Evolutionary conservation across 768 basidiomycete species (phyloP).

Genomic region (Collybia sp.): DNA sequence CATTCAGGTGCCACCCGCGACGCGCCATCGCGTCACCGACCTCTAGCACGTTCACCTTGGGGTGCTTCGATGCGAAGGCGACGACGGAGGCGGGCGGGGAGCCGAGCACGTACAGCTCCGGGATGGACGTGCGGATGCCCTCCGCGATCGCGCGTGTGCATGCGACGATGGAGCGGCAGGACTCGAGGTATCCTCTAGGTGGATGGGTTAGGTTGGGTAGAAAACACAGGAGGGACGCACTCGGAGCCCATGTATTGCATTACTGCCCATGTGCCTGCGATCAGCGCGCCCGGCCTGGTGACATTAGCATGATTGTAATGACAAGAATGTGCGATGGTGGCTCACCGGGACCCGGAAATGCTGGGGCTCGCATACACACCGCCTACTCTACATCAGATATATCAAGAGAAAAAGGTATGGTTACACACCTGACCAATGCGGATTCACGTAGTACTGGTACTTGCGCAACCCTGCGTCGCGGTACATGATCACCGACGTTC

Average conservation of each 20-base stretch:
- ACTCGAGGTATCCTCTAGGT: constrained; percentile 80
- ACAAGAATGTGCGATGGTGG: neutral
- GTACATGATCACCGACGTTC: constrained; percentile 95
- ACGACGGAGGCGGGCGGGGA: constrained; percentile 88
- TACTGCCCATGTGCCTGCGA: constrained; percentile 96
- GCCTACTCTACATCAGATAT: constrained; percentile 31
- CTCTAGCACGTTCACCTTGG: constrained; percentile 69
- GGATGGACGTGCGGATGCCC: constrained; percentile 61
- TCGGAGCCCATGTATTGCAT: constrained; percentile 89
- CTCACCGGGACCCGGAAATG: constrained; percentile 84
- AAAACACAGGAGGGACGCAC: constrained; percentile 37
- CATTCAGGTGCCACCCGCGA: constrained; percentile 91
- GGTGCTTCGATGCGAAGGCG: constrained; percentile 72
- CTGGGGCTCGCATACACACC: constrained; percentile 91
- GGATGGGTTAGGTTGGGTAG: too few relatives aligned
- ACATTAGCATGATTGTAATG: neutral
- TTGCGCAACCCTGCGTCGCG: constrained; percentile 67
- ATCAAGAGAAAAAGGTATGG: neutral
- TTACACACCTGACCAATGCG: constrained; percentile 67
- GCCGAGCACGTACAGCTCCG: constrained; percentile 86
- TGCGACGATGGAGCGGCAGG: constrained; percentile 79
- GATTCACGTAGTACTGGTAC: constrained; percentile 84
- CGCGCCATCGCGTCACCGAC: constrained; percentile 87
- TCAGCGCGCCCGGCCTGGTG: constrained; percentile 79
- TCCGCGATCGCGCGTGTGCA: constrained; percentile 68